Percentiles rank a stretch among this genome's conserved stretches.
Evolutionary conservation across 148 eudicot genomes (phyloP).

Genomic region (Gaultheria prostrata): DNA sequence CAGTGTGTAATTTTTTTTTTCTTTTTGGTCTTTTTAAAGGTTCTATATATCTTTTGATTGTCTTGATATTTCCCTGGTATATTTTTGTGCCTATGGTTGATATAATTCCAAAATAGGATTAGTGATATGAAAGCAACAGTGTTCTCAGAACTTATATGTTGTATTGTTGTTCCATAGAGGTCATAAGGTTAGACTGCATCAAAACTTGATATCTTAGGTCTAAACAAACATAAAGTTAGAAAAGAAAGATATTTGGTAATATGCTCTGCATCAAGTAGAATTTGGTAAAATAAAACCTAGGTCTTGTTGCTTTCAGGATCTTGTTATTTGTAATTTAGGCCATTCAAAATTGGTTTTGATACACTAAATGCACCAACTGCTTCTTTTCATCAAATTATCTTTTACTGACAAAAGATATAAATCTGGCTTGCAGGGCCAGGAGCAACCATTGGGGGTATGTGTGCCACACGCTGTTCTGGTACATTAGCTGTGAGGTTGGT

Average conservation of each 20-base stretch:
- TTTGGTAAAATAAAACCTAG: background rate
- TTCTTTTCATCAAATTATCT: background rate
- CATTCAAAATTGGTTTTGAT: background rate
- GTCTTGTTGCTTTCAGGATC: background rate
- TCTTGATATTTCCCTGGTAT: background rate
- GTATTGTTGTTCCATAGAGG: background rate
- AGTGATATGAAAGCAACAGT: background rate
- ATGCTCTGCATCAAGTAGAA: background rate
- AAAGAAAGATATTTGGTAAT: background rate
- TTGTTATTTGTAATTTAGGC: conserved; percentile 4
- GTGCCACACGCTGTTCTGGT: conserved; percentile 99
- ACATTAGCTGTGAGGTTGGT: conserved; percentile 92
- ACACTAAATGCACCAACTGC: background rate
- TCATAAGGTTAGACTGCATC: background rate
- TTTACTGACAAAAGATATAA: background rate
- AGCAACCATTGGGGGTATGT: conserved; percentile 99
- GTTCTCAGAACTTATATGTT: background rate
- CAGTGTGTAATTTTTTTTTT: conserved; percentile 16
- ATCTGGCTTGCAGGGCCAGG: conserved; percentile 73
- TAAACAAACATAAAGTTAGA: background rate
- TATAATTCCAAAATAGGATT: background rate
- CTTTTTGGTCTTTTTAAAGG: background rate
- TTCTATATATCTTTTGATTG: background rate
- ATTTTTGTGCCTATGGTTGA: background rate
- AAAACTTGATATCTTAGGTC: background rate